phyloP scores from a whole-genome alignment of 371 early-diverging fungal species.

The Coemansia linderi region DNA sequence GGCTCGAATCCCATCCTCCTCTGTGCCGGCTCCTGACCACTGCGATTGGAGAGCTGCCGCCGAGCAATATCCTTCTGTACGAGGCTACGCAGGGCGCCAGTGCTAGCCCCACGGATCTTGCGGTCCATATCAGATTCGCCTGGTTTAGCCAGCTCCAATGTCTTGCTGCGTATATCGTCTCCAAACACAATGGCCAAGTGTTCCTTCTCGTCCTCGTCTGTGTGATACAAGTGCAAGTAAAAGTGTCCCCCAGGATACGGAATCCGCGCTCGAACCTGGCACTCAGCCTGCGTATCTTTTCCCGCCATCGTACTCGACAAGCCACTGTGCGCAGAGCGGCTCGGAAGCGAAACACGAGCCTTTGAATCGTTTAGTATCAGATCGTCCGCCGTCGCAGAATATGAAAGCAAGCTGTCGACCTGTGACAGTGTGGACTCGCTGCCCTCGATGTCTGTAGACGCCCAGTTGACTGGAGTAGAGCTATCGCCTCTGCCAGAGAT shows the following conservation, averaged over 20 bases:
- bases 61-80: constrained; percentile 55
- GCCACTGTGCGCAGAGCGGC: neutral
- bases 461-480: constrained; percentile 36
- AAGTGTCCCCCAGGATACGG: constrained; percentile 83
- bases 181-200: constrained; percentile 94
- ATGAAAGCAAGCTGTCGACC: neutral
- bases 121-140: constrained; percentile 80
- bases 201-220: constrained; percentile 82
- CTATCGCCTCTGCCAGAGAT: constrained; percentile 10
- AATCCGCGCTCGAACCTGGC: constrained; percentile 83
- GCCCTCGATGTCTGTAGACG: constrained; percentile 11
- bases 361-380: constrained; percentile 17
- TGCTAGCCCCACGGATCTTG: constrained; percentile 75
- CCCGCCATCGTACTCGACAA: neutral
- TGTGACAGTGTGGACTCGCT: neutral
- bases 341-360: neutral
- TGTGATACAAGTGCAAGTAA: constrained; percentile 83
- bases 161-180: constrained; percentile 68
- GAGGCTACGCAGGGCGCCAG: constrained; percentile 62
- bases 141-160: constrained; percentile 66
- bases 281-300: constrained; percentile 40
- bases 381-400: constrained; percentile 31
- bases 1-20: constrained; percentile 21
- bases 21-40: neutral
- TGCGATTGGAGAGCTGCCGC: neutral